Percentiles rank a stretch among this genome's conserved stretches.
These are phyloP conservation scores for Jackrogersella minutella DNA, from an alignment of 495 filamentous ascomycete genomes.

Conservation along the genomic window DNA sequence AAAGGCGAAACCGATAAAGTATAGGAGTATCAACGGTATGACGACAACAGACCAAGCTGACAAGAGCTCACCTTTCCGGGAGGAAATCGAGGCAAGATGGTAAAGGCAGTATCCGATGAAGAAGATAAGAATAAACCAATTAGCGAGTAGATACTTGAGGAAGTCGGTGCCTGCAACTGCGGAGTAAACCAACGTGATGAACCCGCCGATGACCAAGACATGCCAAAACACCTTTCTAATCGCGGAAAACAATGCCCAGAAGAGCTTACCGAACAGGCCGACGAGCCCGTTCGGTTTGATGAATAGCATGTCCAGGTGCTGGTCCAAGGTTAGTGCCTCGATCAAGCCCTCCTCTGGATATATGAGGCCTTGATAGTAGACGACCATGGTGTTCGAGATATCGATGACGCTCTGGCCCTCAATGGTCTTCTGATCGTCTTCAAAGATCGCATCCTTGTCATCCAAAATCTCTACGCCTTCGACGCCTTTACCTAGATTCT, in stretches of 20 bases:
- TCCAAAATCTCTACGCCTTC: background rate
- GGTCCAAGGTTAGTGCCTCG: constrained; percentile 25
- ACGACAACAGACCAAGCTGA: background rate
- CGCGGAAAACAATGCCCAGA: background rate
- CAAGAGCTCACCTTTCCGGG: background rate
- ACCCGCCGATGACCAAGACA: background rate
- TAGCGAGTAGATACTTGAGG: background rate
- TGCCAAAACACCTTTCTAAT: constrained; percentile 11
- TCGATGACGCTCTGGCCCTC: constrained; percentile 44
- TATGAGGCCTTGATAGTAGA: constrained; percentile 49
- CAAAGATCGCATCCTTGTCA: background rate
- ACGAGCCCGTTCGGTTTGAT: background rate
- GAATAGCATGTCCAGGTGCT: constrained; percentile 9
- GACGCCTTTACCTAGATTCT: constrained; percentile 29
- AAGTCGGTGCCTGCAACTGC: background rate
- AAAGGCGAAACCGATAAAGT: background rate
- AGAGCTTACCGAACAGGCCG: background rate
- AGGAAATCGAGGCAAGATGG: background rate
- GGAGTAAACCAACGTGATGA: background rate
- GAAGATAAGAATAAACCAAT: background rate
- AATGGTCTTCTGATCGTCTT: background rate
- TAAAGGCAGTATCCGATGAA: background rate
- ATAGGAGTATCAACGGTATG: background rate
- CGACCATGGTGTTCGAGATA: constrained; percentile 40
- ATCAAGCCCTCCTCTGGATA: background rate